Base-by-base conservation (phyloP, 2,329 filamentous ascomycete genomes). In the Chaetomium sp. region DNA sequence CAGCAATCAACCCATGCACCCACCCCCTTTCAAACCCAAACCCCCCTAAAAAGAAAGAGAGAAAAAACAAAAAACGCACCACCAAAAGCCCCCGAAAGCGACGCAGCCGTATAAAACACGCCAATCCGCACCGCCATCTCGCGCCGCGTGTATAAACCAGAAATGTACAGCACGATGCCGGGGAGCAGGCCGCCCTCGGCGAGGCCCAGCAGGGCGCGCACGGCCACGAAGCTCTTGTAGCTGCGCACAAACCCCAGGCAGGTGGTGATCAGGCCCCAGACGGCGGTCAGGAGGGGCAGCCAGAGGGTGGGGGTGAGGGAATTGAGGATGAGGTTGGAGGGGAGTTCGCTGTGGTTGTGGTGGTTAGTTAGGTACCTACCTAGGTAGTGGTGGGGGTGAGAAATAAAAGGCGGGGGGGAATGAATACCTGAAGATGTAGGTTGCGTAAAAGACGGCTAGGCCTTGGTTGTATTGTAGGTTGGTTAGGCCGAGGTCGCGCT, bases 151-250 rank as follows among this genome's bases (percentile, higher is more conserved):
- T 90, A 87, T 67, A 90, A 82, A 7, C 81, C 79, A 0, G 86
- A 88, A 13, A 91, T 79, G 70, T 90, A 90, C 1, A 91, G 76
- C 1, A 89, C 82, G 80, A 90, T 90, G 55, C 87, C 88, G 0
- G 88, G 88, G 2, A 90, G 75, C 42, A 90, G 74, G 0, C 87
- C 88, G 47, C 86, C 87, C 74, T 90, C 88, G 0, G 85, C 83
- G 4, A 87, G 69, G 9, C 88, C 88, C 5, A 90, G 78, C 35
- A 90, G 72, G 8, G 85, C 85, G 21, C 87, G 81, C 16, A 88
- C 84, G 8, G 81, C 83, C 2, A 86, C 79, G 62, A 90, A 89
- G n/a, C 83, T 81, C 8, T 79, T 79, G 67, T 81, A 85, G 69
- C 74, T 80, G 21, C 76, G 76, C 6, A 86, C 81, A 59, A 86